Conservation (phyloP, 257 asterid species). For the Knoxia roxburghii region DNA sequence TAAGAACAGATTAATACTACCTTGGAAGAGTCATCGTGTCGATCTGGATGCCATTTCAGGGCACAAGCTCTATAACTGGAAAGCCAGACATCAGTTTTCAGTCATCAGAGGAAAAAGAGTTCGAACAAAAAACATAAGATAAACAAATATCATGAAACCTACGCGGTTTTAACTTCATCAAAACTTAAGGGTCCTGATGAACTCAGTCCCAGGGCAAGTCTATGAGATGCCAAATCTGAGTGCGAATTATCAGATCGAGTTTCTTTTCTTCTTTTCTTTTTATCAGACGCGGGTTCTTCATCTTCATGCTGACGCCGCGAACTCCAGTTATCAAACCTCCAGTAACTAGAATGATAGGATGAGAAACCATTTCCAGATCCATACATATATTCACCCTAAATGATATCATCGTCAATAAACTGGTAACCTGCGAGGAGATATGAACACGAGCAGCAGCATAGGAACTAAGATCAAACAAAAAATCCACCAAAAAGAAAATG, state of each 20-base stretch:
- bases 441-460: too few species aligned
- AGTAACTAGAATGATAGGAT: constrained; percentile 27
- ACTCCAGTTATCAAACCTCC: constrained; percentile 26
- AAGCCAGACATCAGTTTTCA: constrained; percentile 11
- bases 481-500: too few species aligned
- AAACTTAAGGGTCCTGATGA: constrained; percentile 70
- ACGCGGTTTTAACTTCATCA: constrained; percentile 87
- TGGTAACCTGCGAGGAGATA: too few species aligned
- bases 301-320: constrained; percentile 31
- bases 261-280: too few species aligned
- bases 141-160: constrained; percentile 31
- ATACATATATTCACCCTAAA: too few species aligned
- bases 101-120: background rate
- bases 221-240: constrained; percentile 40
- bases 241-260: constrained; percentile 28
- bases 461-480: too few species aligned
- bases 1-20: constrained; percentile 32
- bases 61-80: constrained; percentile 87
- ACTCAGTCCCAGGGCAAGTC: constrained; percentile 73
- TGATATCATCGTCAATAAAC: too few species aligned
- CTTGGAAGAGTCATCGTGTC: constrained; percentile 91
- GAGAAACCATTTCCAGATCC: too few species aligned
- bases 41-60: constrained; percentile 98
- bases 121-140: background rate
- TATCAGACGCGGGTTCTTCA: too few species aligned